These are phyloP conservation scores for Penicillium oxalicum DNA, from an alignment of 2,329 filamentous ascomycete genomes.

Conservation along the genomic window DNA sequence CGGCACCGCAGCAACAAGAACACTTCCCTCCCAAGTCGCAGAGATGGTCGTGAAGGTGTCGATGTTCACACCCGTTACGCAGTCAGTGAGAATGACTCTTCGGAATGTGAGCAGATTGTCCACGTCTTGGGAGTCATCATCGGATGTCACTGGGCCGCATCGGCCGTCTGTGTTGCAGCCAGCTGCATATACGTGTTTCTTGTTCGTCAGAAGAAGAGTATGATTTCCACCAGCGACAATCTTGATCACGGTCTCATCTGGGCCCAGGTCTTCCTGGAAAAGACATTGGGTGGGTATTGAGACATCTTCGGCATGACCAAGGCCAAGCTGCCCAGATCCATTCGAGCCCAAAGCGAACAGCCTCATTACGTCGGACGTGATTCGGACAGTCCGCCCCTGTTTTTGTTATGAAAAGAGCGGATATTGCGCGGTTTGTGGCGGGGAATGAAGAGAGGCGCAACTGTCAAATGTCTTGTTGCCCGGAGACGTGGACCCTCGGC, in stretches of 20 bases:
- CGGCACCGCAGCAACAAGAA: slow-evolving; percentile 46
- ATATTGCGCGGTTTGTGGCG: too few species aligned
- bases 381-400: too few species aligned
- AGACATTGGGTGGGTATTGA: slow-evolving; percentile 58
- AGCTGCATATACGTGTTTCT: slow-evolving; percentile 57
- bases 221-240: slow-evolving; percentile 76
- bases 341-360: slow-evolving; percentile 71
- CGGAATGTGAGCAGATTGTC: slow-evolving; percentile 20
- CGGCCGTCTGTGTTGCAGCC: slow-evolving; percentile 54
- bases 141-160: slow-evolving; percentile 25
- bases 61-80: slow-evolving; percentile 6
- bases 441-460: too few species aligned
- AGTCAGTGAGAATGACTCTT: slow-evolving; percentile 21
- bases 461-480: too few species aligned
- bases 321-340: slow-evolving; percentile 66
- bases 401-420: too few species aligned
- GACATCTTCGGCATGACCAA: slow-evolving; percentile 66
- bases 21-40: slow-evolving; percentile 73
- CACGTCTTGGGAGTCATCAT: background rate
- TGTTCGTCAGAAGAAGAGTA: slow-evolving; percentile 62
- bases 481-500: too few species aligned
- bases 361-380: slow-evolving; percentile 22
- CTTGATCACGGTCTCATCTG: slow-evolving; percentile 16
- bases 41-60: slow-evolving; percentile 48
- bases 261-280: slow-evolving; percentile 40